A percentile compares a stretch with the other conserved stretches of the same genome.
Evolutionary conservation across 139 green algal species (phyloP).

Genomic region (Nannochloris sp.): DNA sequence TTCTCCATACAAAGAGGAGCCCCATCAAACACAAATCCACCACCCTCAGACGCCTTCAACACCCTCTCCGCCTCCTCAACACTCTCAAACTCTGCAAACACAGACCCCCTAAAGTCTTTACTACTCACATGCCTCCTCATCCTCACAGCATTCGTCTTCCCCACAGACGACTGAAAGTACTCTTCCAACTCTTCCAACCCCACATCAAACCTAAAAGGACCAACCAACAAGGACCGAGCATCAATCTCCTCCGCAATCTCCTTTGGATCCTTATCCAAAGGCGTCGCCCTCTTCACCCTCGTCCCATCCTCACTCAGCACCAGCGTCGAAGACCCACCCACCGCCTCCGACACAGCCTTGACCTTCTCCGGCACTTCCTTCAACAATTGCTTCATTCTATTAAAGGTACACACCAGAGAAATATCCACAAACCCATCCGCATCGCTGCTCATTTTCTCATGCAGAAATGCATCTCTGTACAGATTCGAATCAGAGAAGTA

Average conservation of each 20-base stretch:
- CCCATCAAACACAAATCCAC: conserved; percentile 37
- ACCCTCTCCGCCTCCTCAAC: conserved; percentile 36
- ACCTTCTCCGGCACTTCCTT: background rate
- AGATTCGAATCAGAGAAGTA: conserved; percentile 90
- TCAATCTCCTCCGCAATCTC: conserved; percentile 47
- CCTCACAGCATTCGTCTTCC: conserved; percentile 51
- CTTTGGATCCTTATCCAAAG: conserved; percentile 5
- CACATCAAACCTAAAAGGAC: conserved; percentile 63
- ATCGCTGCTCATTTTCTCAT: conserved; percentile 45
- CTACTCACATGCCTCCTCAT: conserved; percentile 59
- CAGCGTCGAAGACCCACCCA: conserved; percentile 16
- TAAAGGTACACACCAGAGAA: conserved; percentile 64
- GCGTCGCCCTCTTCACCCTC: conserved; percentile 28
- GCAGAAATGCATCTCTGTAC: conserved; percentile 74
- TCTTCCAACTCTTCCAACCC: conserved; percentile 46
- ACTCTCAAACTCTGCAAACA: conserved; percentile 70
- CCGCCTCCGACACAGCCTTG: conserved; percentile 18
- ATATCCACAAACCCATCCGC: conserved; percentile 62
- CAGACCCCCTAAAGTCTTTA: conserved; percentile 77
- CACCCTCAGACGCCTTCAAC: conserved; percentile 29
- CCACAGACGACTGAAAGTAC: conserved; percentile 42
- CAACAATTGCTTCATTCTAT: conserved; percentile 66
- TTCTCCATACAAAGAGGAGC: conserved; percentile 47
- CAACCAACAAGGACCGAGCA: conserved; percentile 57
- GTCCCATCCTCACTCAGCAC: conserved; percentile 36